A percentile compares a stretch with the other conserved stretches of the same genome.
Evolutionary conservation across 768 basidiomycete genomes (phyloP).

Genomic region (Mycena sanguinolenta): DNA sequence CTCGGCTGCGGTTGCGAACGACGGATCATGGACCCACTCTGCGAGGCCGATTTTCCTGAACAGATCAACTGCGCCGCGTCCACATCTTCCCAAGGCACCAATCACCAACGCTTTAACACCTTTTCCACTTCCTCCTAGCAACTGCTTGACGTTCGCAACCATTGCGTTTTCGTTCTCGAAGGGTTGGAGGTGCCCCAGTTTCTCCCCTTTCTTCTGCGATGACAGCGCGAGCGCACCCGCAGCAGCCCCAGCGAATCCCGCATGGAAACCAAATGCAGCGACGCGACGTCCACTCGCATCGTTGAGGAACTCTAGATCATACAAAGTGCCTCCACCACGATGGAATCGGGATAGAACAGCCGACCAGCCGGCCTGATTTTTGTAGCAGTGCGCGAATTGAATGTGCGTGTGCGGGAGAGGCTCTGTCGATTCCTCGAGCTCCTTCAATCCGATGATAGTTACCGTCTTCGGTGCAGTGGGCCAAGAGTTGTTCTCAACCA

Average conservation of each 20-base stretch:
- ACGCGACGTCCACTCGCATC: slow-evolving; percentile 89
- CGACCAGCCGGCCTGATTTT: slow-evolving; percentile 94
- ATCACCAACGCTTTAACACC: slow-evolving; percentile 92
- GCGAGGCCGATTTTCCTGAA: slow-evolving; percentile 95
- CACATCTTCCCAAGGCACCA: slow-evolving; percentile 95
- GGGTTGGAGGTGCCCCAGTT: slow-evolving; percentile 79
- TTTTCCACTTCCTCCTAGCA: slow-evolving; percentile 76
- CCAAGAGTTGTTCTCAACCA: slow-evolving; percentile 93
- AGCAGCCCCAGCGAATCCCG: slow-evolving; percentile 98
- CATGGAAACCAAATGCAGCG: slow-evolving; percentile 98
- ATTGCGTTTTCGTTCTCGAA: slow-evolving; percentile 89
- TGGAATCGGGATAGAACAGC: slow-evolving; percentile 88
- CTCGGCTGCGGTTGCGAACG: background rate
- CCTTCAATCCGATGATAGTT: slow-evolving; percentile 96
- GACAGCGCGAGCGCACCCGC: slow-evolving; percentile 88
- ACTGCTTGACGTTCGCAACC: slow-evolving; percentile 78
- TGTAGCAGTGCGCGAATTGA: slow-evolving; percentile 98
- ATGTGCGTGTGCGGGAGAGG: slow-evolving; percentile 96
- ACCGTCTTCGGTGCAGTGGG: slow-evolving; percentile 77
- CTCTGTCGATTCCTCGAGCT: slow-evolving; percentile 85
- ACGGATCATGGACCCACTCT: slow-evolving; percentile 71
- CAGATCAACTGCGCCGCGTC: slow-evolving; percentile 94
- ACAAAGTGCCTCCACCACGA: slow-evolving; percentile 85
- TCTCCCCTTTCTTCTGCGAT: slow-evolving; percentile 69
- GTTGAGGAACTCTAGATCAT: slow-evolving; percentile 96